Base-by-base conservation (phyloP, 129 eudicot species). In the Flaveria bidentis region DNA sequence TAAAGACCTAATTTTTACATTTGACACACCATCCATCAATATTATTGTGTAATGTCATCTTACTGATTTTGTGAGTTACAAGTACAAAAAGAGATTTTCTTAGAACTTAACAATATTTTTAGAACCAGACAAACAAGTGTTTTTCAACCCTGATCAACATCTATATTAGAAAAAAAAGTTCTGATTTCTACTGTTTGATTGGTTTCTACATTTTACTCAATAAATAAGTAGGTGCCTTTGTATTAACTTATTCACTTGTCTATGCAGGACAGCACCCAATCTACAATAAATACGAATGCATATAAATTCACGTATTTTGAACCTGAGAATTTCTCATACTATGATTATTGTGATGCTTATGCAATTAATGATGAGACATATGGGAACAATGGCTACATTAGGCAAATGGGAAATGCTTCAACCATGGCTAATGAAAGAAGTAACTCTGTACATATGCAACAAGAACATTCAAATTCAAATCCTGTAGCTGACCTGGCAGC, bases 231-330 rank as follows among this genome's bases (percentile, higher is more conserved):
- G 16, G 30, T 55, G 55, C 20, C 26, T 56, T 39, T 33, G 56
- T 22, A 39, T 22, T 39, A 36, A 7, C 9, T 20, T 33, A 12
- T 23, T 53, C 51, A 65, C 72, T 63, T 73, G 45, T 60, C 63
- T 71, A 51, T 85, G 83, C 89, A 94, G 98, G 98, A 90, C 81
- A 84, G 79, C 80, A 69, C 69, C 22, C 85, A 91, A 65, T 86
- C 93, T 22, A 82, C 91, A 60, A 72, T 84, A 51, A 88, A 83
- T 80, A 69, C 90, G 46, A 88, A 83, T 79, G 68, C 84, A 26
- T 94, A 91, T 84, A 94, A 94, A 75, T 91, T 81, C 63, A 92
- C 90, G 11, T 83, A 82, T 67, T 84, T 87, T 42, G 98, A 88
- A 71, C 90, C 92, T 60, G 97, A 86, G 70, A 79, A 79, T 81